phyloP scores from a whole-genome alignment of 129 eudicot genomes.

The Solidago caesia region DNA sequence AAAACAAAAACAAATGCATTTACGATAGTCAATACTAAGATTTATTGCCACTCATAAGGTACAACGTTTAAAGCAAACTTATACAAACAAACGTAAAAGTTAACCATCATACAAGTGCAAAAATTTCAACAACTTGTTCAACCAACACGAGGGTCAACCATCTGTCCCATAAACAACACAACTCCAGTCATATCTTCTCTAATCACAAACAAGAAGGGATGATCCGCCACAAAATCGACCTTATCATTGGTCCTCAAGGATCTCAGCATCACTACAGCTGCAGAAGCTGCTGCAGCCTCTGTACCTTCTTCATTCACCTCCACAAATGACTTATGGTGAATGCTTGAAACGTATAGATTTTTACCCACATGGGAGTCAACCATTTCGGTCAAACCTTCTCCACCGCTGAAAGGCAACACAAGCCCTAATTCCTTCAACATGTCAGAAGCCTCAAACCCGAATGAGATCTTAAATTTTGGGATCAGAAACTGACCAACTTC shows the following conservation, averaged over 20 bases:
- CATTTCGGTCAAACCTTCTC: constrained; percentile 37
- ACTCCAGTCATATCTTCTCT: constrained; percentile 77
- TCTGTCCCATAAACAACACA: constrained; percentile 62
- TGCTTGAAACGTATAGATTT: constrained; percentile 24
- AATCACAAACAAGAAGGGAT: constrained; percentile 68
- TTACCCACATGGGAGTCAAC: constrained; percentile 15
- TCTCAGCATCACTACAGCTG: background rate
- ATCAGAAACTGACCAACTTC: constrained; percentile 20
- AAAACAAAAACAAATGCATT: background rate
- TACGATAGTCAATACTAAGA: background rate
- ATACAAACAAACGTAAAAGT: background rate
- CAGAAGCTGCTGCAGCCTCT: constrained; percentile 37
- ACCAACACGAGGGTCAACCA: constrained; percentile 50
- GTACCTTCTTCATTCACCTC: constrained; percentile 48
- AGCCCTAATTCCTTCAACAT: constrained; percentile 36
- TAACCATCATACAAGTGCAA: background rate
- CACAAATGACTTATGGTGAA: constrained; percentile 28
- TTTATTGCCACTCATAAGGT: constrained; percentile 4
- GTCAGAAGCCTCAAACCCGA: constrained; percentile 20
- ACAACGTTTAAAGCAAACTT: background rate
- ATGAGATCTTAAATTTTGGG: constrained; percentile 46
- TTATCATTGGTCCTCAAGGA: background rate
- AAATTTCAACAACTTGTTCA: constrained; percentile 1
- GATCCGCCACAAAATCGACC: constrained; percentile 76
- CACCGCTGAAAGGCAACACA: constrained; percentile 29